These are phyloP conservation scores for Tricladium varicosporioides DNA, from an alignment of 2,329 filamentous ascomycete species.

Conservation along the genomic window DNA sequence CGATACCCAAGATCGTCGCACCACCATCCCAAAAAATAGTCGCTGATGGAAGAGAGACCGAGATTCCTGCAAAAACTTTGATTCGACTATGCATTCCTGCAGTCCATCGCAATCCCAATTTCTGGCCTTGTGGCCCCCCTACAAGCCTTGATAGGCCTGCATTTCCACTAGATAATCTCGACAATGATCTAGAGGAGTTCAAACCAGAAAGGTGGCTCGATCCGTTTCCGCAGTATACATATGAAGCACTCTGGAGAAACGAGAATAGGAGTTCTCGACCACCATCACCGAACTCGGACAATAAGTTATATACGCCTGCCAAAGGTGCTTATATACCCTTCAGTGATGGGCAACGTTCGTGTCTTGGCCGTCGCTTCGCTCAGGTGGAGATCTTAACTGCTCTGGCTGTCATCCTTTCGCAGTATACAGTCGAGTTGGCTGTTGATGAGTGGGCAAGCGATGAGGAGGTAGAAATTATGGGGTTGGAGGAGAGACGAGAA, in stretches of 20 bases:
- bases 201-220: constrained; percentile 70
- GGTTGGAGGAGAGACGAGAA: constrained; percentile 2
- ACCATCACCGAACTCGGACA: background rate
- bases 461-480: constrained; percentile 11
- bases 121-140: constrained; percentile 56
- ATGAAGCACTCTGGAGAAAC: too few species aligned
- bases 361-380: constrained; percentile 33
- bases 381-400: constrained; percentile 32
- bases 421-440: constrained; percentile 18
- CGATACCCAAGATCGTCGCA: constrained; percentile 65
- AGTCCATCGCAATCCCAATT: constrained; percentile 66
- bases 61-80: constrained; percentile 53
- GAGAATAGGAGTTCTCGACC: too few species aligned
- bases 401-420: constrained; percentile 19
- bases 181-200: constrained; percentile 64
- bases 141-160: constrained; percentile 36
- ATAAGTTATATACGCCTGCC: constrained; percentile 57
- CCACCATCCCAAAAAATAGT: constrained; percentile 51
- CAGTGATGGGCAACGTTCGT: constrained; percentile 52
- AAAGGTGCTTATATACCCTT: constrained; percentile 57
- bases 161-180: constrained; percentile 10
- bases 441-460: constrained; percentile 16
- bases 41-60: constrained; percentile 54
- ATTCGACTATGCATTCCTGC: constrained; percentile 57
- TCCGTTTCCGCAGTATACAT: background rate